Conservation (phyloP, 805 yeast genomes). For the Starmera pachycereana region DNA sequence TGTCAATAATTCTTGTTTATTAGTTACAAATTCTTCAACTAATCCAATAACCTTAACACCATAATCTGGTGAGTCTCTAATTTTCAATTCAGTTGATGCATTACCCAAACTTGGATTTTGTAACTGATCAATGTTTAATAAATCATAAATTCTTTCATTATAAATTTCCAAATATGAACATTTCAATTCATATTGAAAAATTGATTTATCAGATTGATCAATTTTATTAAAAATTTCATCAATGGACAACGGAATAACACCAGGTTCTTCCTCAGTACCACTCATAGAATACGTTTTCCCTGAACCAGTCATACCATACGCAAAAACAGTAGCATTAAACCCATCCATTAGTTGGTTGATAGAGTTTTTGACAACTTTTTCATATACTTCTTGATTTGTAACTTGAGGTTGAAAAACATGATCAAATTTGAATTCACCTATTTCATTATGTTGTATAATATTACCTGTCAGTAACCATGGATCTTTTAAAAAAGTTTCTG, state of each 20-base stretch:
- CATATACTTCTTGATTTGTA: constrained; percentile 53
- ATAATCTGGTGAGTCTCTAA: constrained; percentile 63
- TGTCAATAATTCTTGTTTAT: constrained; percentile 49
- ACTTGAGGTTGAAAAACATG: constrained; percentile 56
- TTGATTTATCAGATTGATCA: constrained; percentile 13
- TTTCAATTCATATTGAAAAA: constrained; percentile 32
- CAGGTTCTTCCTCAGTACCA: constrained; percentile 43
- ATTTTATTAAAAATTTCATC: constrained; percentile 44
- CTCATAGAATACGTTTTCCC: constrained; percentile 95
- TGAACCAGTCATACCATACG: constrained; percentile 95
- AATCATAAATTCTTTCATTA: constrained; percentile 82
- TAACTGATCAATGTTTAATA: constrained; percentile 32
- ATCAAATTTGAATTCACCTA: constrained; percentile 67
- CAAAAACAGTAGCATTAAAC: constrained; percentile 81
- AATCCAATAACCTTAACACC: constrained; percentile 76
- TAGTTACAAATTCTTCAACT: constrained; percentile 44
- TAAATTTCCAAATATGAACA: constrained; percentile 84
- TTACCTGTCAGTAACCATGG: constrained; percentile 21
- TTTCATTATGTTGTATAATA: constrained; percentile 41
- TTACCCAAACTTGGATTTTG: constrained; percentile 4
- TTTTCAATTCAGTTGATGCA: constrained; percentile 41
- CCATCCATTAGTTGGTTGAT: constrained; percentile 56
- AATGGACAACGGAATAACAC: constrained; percentile 75
- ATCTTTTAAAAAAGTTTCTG: constrained; percentile 18
- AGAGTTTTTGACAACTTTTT: constrained; percentile 39